These are phyloP conservation scores for Elsinoe ampelina DNA, from an alignment of 2,329 filamentous ascomycete species.

Conservation along the genomic window DNA sequence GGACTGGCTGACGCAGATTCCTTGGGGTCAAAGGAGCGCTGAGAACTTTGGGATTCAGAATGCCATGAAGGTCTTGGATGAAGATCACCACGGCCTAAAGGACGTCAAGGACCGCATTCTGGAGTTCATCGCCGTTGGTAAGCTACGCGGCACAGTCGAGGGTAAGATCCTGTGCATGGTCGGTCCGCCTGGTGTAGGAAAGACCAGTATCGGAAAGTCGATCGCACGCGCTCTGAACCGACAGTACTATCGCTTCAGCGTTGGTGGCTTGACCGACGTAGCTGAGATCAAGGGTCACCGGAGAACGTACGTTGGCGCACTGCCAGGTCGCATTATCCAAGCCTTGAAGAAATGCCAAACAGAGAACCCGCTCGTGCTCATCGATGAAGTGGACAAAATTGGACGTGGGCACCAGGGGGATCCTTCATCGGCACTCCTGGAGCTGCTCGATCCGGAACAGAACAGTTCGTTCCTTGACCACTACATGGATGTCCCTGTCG, in stretches of 20 bases:
- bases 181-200: slow-evolving; percentile 91
- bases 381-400: slow-evolving; percentile 98
- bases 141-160: slow-evolving; percentile 91
- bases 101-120: slow-evolving; percentile 98
- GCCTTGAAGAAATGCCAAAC: slow-evolving; percentile 98
- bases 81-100: slow-evolving; percentile 93
- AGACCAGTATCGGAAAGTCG: slow-evolving; percentile 97
- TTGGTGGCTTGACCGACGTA: slow-evolving; percentile 92
- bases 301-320: slow-evolving; percentile 88
- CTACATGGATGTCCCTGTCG: slow-evolving; percentile 96
- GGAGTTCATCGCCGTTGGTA: slow-evolving; percentile 96
- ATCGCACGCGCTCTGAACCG: slow-evolving; percentile 90
- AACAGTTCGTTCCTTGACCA: slow-evolving; percentile 96
- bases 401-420: slow-evolving; percentile 94
- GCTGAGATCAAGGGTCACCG: slow-evolving; percentile 98
- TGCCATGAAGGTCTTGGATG: slow-evolving; percentile 80
- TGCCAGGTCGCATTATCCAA: slow-evolving; percentile 95
- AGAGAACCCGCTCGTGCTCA: slow-evolving; percentile 91
- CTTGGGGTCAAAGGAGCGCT: slow-evolving; percentile 88
- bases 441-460: slow-evolving; percentile 91
- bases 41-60: slow-evolving; percentile 96
- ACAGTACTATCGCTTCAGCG: slow-evolving; percentile 97
- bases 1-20: slow-evolving; percentile 97
- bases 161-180: slow-evolving; percentile 98
- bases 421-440: slow-evolving; percentile 84